Evolutionary conservation across 2,329 filamentous ascomycete genomes (phyloP), one percentile per base, ranked within the genome.

Genomic region (Ambrosiella beaveri): DNA sequence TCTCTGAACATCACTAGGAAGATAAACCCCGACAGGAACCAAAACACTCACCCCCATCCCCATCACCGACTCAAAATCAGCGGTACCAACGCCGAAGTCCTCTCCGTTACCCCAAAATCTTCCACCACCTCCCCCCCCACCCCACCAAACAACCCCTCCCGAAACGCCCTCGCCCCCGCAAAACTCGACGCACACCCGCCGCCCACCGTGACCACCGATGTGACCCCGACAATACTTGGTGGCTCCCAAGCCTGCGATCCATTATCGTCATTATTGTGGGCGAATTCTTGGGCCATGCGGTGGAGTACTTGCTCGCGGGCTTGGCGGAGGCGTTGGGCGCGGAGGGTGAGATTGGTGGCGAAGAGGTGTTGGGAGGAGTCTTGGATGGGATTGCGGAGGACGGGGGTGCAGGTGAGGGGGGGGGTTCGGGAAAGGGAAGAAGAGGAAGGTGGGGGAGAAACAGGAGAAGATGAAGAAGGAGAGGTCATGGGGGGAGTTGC

Each of bases 171-270:
- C 52, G 68, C 68, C 62, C 69, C 67, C 6, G 69, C 65, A 59
- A 70, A 66, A 41, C 64, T 60, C 19, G 54, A 50, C 27, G 57
- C 51, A 53, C 57, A 56, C 11, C 57, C 52, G 39, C 53, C 47
- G 17, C 17, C 27, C 12, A 44, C 53, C n/a, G 45, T 49, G 11
- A 58, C 45, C 12, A 50, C 49, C 13, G 50, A 12, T 15, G 36
- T 17, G 3, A n/a, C 63, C 81, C 81, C 61, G 71, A 73, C 57
- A 84, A 69, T 11, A 84, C 79, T 0, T 78, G 76, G 62, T 80
- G 78, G 65, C 78, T 80, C 39, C 80, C 81, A 60, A 77, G 75
- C 64, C 74, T 73, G 54, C 84, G 69, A 8, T 79, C 77, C 62
- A 71, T 76, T 3, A 71, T 71, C 58, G 80, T 74, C 57, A 76